Evolutionary conservation across 192 early-diverging fungal genomes (phyloP), one percentile per base, ranked within the genome.

Genomic region (Backusella psychrophila): DNA sequence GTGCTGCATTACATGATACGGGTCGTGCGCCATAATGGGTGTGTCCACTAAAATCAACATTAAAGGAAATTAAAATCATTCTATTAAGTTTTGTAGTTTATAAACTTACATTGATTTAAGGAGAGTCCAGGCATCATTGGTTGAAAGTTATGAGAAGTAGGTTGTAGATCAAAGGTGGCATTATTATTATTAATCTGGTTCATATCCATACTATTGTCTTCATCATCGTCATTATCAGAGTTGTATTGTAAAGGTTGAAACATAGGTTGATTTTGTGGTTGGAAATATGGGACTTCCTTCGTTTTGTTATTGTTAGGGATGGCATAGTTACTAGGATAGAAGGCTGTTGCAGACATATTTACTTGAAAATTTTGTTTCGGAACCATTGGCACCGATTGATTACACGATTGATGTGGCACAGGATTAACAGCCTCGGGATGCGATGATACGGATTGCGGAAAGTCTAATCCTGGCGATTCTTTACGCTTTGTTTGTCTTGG

Each of bases 51-150:
- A 53, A 63, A 63, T 63, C 3, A 29, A 63, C 23, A 63, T 63
- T 63, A 63, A 26, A 63, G 56, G 56, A 63, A 63, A 63, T 63
- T 63, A 63, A 23, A 29, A 63, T 63, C 56, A 26, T 29, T 63
- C 26, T 63, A 29, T 29, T 63, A 26, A 26, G 21, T 29, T 63
- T 63, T 63, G n/a, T 29, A 56, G 56, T 63, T 63, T 63, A 26
- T 63, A 63, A 63, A 63, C 56, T 63, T 63, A 63, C 56, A 63
- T 63, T 63, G 56, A 29, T 63, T 63, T 63, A 63, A 63, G 56
- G 56, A 63, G 56, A 63, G 56, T 11, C 26, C 56, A 63, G 56
- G 11, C 56, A 63, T 63, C 56, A 63, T 63, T 63, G 56, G 56
- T 12, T 63, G 56, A 63, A 63, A 63, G 21, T 63, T 26, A 49